phyloP scores from a whole-genome alignment of 345 rosid genomes.

The Populus deltoides region DNA sequence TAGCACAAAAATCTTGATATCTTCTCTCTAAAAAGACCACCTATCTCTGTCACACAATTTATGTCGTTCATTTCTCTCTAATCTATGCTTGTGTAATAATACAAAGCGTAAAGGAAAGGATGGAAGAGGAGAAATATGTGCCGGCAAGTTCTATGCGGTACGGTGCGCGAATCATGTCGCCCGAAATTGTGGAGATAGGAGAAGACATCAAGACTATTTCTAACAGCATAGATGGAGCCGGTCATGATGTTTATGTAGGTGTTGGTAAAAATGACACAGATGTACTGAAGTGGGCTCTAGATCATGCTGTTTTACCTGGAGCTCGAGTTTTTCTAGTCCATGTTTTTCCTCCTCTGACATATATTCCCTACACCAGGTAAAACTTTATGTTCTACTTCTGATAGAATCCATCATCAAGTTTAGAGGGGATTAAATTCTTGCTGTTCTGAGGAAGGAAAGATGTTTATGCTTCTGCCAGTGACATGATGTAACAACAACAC shows the following conservation, averaged over 20 bases:
- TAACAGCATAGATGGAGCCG: constrained; percentile 18
- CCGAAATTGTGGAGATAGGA: constrained; percentile 64
- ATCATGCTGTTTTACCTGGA: constrained; percentile 42
- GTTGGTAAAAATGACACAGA: constrained; percentile 59
- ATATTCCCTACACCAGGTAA: constrained; percentile 56
- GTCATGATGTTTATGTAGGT: constrained; percentile 54
- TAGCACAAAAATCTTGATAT: constrained; percentile 28
- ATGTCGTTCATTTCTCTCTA: not conserved
- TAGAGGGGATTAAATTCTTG: not conserved
- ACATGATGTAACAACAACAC: not conserved
- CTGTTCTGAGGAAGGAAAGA: not conserved
- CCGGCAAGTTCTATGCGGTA: constrained; percentile 18
- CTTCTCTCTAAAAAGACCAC: constrained; percentile 22
- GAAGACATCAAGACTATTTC: constrained; percentile 40
- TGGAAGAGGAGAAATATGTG: constrained; percentile 25
- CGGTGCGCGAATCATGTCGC: constrained; percentile 34
- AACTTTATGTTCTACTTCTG: not conserved
- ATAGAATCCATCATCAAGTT: not conserved
- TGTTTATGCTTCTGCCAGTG: not conserved
- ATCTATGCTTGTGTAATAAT: not conserved
- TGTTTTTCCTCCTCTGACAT: constrained; percentile 53
- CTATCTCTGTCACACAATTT: not conserved
- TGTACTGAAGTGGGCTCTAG: constrained; percentile 57
- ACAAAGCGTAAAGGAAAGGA: not conserved
- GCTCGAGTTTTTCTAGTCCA: constrained; percentile 54